Base-by-base conservation (phyloP, 2,329 filamentous ascomycete genomes). In the Exserohilum rostratum region DNA sequence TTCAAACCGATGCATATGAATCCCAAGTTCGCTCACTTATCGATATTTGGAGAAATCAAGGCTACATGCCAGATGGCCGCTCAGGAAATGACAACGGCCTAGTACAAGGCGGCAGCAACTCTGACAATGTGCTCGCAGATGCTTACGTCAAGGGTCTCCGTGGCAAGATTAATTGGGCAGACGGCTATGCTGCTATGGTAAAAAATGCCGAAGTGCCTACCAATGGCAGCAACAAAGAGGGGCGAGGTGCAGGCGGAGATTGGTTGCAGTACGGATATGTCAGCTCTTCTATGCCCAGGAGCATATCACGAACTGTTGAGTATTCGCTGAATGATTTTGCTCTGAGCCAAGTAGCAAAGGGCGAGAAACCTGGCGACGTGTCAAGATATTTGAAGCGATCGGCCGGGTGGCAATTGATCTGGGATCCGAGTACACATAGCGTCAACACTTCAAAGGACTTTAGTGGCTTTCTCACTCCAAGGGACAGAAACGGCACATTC, bases 91-190 rank as follows among this genome's bases (percentile, higher is more conserved):
- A 79, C 75, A 90, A 89, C 56, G 88, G 88, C 18, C 82, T 83
- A 13, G 83, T 84, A 0, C 88, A 91, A 67, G 88, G 87, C 12
- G 88, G 88, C 7, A 87, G 83, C 12, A 90, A 90, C 65, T 82
- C 84, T 3, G 88, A 90, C 68, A 90, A 88, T 55, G 82, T 90
- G 6, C 82, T 90, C 18, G 87, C 87, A 2, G 88, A 90, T 66
- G 87, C 87, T 0, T 90, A 85, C 59, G 81, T 89, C 22, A 90
- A 90, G 68, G 86, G 87, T 0, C 81, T 90, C 3, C 78, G 81
- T 1, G 48, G 46, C 2, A 83, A 81, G 1, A 82, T 91, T 6
- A 83, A 89, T 69, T 92, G 89, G 89, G 71, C 79, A 2, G 82
- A 81, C 7, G 89, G 85, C 0, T 91, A 89, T 58, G 82, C 85